Evolutionary conservation across 2,329 filamentous ascomycete genomes (phyloP), one percentile per base, ranked within the genome.

Genomic region (Scedosporium boydii): DNA sequence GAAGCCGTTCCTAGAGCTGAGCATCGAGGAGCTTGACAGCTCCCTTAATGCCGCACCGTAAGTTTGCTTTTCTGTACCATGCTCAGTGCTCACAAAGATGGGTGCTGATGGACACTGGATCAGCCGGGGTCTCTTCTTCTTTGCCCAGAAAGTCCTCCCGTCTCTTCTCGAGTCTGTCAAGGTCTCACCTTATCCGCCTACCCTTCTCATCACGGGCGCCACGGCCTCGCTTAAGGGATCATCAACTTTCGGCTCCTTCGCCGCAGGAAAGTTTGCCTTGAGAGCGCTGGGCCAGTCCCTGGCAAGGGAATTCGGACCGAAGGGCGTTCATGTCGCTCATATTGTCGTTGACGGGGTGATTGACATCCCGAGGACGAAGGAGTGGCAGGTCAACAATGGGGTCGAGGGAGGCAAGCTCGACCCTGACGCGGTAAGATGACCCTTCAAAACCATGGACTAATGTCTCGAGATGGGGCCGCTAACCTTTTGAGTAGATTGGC

Each of bases 301-400:
- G 27, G 89, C 91, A 0, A 83, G 88, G 63, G 92, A 96, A 72
- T 96, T 95, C 73, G 90, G 89, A 0, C 91, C 92, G 0, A 80
- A 90, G 72, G 92, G 92, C 2, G 83, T 96, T 1, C 92, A 96
- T 72, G 88, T 96, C 1, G 84, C 88, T 0, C 90, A 96, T 75
- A 86, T 87, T 4, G 85, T 96, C 64, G 87, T 96, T 62, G 92
- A 96, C 70, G 92, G 91, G 0, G 82, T 90, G 1, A 96, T 96
- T 72, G 89, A 96, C 72, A 92, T 89, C 61, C 89, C 89, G 0
- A 78, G 83, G 65, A 89, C 86, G 1, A 87, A 86, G 72, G 81
- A 80, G 0, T 71, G 68, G 55, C 70, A 68, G 27, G 70, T 74
- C 16, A 81, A 84, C 68, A 70, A 75, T 9, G 77, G 79, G 4